Percentiles rank a stretch among this genome's conserved stretches.
phyloP scores from a whole-genome alignment of 139 green algal genomes.

The Picochlorum sp. region DNA sequence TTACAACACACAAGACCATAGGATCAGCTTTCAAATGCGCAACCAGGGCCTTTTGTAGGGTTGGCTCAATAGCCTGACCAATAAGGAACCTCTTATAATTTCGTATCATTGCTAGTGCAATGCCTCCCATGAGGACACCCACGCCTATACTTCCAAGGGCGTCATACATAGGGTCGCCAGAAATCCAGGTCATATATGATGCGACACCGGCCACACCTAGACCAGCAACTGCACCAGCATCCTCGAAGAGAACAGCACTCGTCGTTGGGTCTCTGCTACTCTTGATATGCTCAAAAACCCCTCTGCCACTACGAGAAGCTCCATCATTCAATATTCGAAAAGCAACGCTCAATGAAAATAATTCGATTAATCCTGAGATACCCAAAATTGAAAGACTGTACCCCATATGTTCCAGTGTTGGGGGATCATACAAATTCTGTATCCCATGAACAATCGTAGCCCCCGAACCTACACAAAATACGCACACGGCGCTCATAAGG shows the following conservation, averaged over 20 bases:
- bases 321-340: constrained; percentile 37
- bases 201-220: constrained; percentile 51
- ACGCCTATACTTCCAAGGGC: constrained; percentile 74
- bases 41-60: constrained; percentile 33
- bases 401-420: constrained; percentile 33
- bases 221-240: constrained; percentile 68
- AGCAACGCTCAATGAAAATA: constrained; percentile 72
- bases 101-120: constrained; percentile 77
- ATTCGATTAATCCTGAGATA: constrained; percentile 57
- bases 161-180: constrained; percentile 70
- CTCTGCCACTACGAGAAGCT: constrained; percentile 39
- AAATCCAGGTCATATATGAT: constrained; percentile 24
- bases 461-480: constrained; percentile 87
- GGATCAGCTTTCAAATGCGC: constrained; percentile 29
- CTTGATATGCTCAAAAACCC: constrained; percentile 50
- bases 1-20: constrained; percentile 55
- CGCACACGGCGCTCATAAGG: constrained; percentile 81
- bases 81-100: constrained; percentile 79
- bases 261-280: constrained; percentile 74
- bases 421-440: constrained; percentile 40
- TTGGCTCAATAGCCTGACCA: constrained; percentile 35
- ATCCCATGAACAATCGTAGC: constrained; percentile 76
- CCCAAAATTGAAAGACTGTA: constrained; percentile 46
- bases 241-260: constrained; percentile 82
- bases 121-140: constrained; percentile 65